Percentiles rank a stretch among this genome's conserved stretches.
phyloP scores from a whole-genome alignment of 192 early-diverging fungal genomes.

The Bifiguratus adelaidae region DNA sequence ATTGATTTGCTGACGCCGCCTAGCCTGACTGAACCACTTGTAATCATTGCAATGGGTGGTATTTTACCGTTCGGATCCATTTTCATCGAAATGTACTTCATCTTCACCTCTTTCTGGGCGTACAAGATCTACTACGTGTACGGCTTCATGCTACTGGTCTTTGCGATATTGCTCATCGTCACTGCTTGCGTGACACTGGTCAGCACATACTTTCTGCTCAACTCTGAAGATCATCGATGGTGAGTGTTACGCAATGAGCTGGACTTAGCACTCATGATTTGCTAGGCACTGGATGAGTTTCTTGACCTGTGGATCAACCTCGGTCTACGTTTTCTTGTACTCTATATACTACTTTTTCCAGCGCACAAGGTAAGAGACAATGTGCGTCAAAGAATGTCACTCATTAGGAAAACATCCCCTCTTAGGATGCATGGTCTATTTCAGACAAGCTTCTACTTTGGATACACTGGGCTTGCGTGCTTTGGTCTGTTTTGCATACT shows the following conservation, averaged over 20 bases:
- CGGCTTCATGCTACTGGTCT: slow-evolving; percentile 67
- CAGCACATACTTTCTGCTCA: slow-evolving; percentile 66
- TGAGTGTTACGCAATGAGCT: slow-evolving; percentile 4
- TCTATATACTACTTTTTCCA: slow-evolving; percentile 63
- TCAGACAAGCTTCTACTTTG: slow-evolving; percentile 74
- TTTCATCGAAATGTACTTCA: slow-evolving; percentile 81
- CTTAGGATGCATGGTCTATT: slow-evolving; percentile 70
- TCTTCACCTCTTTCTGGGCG: slow-evolving; percentile 71
- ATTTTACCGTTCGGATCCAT: slow-evolving; percentile 69
- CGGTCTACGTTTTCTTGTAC: slow-evolving; percentile 69
- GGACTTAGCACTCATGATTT: background rate
- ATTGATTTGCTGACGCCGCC: slow-evolving; percentile 23
- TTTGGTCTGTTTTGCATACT: slow-evolving; percentile 57
- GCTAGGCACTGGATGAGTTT: slow-evolving; percentile 68
- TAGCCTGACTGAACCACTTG: slow-evolving; percentile 47
- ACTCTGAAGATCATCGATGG: slow-evolving; percentile 76
- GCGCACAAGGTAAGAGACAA: slow-evolving; percentile 48
- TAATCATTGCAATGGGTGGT: slow-evolving; percentile 48
- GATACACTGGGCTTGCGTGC: slow-evolving; percentile 58
- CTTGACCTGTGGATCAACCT: slow-evolving; percentile 61
- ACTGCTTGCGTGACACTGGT: slow-evolving; percentile 64
- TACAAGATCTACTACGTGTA: slow-evolving; percentile 75
- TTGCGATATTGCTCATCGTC: slow-evolving; percentile 56
- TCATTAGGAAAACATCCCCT: background rate
- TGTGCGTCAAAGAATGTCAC: background rate